Base-by-base conservation (phyloP, 371 early-diverging fungal species). In the Dinochytrium kinnereticum region DNA sequence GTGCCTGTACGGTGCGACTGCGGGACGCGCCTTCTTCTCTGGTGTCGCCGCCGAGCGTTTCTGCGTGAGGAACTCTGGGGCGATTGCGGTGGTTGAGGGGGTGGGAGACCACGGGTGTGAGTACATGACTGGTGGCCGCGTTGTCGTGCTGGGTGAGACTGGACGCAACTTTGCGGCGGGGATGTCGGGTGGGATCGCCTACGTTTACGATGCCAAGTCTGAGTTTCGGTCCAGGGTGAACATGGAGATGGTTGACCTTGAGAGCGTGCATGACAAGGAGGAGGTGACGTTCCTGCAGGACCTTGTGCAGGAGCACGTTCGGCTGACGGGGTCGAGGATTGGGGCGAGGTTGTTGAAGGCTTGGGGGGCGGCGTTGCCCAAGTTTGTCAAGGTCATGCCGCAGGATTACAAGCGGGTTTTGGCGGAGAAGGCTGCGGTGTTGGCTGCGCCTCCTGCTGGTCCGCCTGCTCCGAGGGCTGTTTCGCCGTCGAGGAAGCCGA, bases 81-180 rank as follows among this genome's bases (percentile, higher is more conserved):
- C 97, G 21, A 82, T 82, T 61, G 96, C 96, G 44, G 97, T 98
- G 2, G 93, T 95, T 68, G 98, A 98, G 86, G 98, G 98, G 72
- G 91, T 93, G 7, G 97, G 98, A 70, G 98, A 98, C 84, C 98
- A 98, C 81, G 98, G 97, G 59, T 97, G 97, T 85, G 98, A 98
- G 85, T 98, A 98, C 88, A 96, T 96, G 97, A 96, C 97, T 17
- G 97, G 95, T 39, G 97, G 96, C 49, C 88, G 93, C 24, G 92
- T 91, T 36, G 87, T 96, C 49, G 89, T 96, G 53, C 85, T 96
- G 1, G 97, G 96, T 66, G 69, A 75, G 40, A 91, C 92, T 19
- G 97, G 97, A 10, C 90, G 94, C 76, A 96, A 96, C 87, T 95
- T 96, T 86, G 97, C 95, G n/a, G 96, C 84, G 26, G 86, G 97